A percentile compares a stretch with the other conserved stretches of the same genome.
Conservation (phyloP, 1,284 basidiomycete species). For the Sanguinoderma infundibulare region DNA sequence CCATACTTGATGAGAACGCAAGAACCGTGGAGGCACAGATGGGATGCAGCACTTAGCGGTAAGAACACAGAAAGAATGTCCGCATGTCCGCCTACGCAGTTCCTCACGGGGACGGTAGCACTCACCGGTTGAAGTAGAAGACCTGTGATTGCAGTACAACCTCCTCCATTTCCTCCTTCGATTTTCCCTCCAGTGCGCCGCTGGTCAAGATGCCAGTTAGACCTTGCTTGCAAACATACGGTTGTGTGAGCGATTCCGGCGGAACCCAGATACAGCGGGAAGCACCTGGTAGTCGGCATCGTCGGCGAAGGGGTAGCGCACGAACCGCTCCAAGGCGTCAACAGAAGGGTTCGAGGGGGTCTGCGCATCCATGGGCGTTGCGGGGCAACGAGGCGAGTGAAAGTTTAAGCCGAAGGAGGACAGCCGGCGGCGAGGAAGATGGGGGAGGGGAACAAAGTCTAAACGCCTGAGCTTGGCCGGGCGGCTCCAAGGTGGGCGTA, state of each 20-base stretch:
- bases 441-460: too few species aligned
- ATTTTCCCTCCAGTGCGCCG: conserved; percentile 41
- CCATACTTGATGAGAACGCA: neutral
- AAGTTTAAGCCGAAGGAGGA: neutral
- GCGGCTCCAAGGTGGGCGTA: neutral
- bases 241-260: conserved; percentile 1
- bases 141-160: conserved; percentile 57
- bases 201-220: conserved; percentile 56
- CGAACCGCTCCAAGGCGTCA: conserved; percentile 10
- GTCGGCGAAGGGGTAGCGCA: conserved; percentile 52
- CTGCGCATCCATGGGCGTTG: neutral
- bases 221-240: conserved; percentile 57
- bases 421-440: neutral
- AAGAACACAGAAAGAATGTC: neutral
- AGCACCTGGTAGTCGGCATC: conserved; percentile 65
- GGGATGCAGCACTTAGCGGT: too few species aligned
- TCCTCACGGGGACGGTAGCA: conserved; percentile 5
- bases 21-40: too few species aligned
- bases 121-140: conserved; percentile 76
- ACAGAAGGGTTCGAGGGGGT: neutral
- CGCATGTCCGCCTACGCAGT: neutral
- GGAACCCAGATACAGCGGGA: neutral
- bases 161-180: conserved; percentile 49
- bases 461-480: neutral
- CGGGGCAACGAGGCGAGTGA: neutral